Base-by-base conservation (phyloP, 1,284 basidiomycete genomes). In the Cronartium quercuum region DNA sequence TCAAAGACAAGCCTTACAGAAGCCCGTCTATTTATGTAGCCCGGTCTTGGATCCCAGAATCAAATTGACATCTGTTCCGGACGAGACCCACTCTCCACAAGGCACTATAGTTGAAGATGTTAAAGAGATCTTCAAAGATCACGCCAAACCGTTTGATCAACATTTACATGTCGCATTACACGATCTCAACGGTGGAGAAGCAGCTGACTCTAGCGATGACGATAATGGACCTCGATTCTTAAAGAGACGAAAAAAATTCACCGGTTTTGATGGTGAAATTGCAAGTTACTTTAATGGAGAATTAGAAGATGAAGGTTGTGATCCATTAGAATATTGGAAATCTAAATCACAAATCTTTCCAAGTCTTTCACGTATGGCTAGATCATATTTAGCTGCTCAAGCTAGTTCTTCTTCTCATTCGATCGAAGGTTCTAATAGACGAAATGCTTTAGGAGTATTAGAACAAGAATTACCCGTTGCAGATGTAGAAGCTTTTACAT, bases 361-460 rank as follows among this genome's bases (percentile, higher is more conserved):
- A 55, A 55, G 51, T 55, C 51, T 55, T 55, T n/a, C 51, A 55
- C 51, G 51, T 55, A 55, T 55, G 51, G 51, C 51, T 55, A n/a
- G 29, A 21, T 55, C 51, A 21, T 55, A 55, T 55, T 29, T 55
- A 7, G 29, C 51, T 21, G 51, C 29, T 55, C 51, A 55, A 55
- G 51, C 51, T 7, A 55, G 51, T 55, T 21, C 15, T 55, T n/a
- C 51, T 7, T 55, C 51, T 21, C 29, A n/a, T 9, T 55, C 51
- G n/a, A n/a, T n/a, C 29, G 51, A 55, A 55, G 51, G 51, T 21
- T 21, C 29, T 4, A 55, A 55, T 21, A 55, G 51, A 55, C 5
- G 51, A 55, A 55, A 29, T 13, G 51, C 29, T 6, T 55, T 55
- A 29, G 51, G n/a, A 2, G 51, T 55, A 21, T 55, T 55, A 12